Base-by-base conservation (phyloP, 2,329 filamentous ascomycete genomes). In the Lachnellula cervina region DNA sequence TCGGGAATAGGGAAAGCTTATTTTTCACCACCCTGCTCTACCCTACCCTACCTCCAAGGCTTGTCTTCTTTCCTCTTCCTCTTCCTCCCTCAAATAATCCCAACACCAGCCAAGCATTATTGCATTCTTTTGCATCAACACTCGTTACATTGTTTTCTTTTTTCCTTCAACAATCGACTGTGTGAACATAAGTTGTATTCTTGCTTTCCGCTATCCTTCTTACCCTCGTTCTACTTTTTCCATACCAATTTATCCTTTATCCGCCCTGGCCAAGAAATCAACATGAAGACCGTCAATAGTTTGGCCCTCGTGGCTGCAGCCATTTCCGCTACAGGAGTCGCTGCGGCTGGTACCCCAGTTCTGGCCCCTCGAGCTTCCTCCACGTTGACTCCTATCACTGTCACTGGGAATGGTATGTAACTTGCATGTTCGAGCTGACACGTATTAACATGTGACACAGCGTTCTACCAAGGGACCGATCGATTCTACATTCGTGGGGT, bases 401-500 rank as follows among this genome's bases (percentile, higher is more conserved):
- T 66, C n/a, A 61, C 59, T 1, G 65, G 65, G 45, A 67, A 67
- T 61, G 66, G 64, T 66, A 49, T 28, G 56, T 47, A 44, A 21
- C 13, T n/a, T 25, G 37, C n/a, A 3, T 19, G 5, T 47, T n/a
- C 9, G 3, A 7, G 8, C 16, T 23, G 34, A 52, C 16, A 32
- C 6, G 38, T 51, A 40, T 42, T 38, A 37, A 50, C 34, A 6
- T 38, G 2, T 14, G 19, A 13, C 38, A 11, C 42, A 69, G 67
- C 68, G 52, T 70, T 70, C 60, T 70, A 66, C 54, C 53, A 59
- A 32, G 68, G 67, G 25, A 61, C 43, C 38, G 61, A 62, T 17
- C 62, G 68, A 49, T 82, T 83, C 74, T 83, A 83, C 71, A 77
- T 83, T 60, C 78, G 80, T 58, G 80, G 81, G 67, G 75, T 83